Conservation (phyloP, 768 basidiomycete species). For the Serendipita vermifera region DNA sequence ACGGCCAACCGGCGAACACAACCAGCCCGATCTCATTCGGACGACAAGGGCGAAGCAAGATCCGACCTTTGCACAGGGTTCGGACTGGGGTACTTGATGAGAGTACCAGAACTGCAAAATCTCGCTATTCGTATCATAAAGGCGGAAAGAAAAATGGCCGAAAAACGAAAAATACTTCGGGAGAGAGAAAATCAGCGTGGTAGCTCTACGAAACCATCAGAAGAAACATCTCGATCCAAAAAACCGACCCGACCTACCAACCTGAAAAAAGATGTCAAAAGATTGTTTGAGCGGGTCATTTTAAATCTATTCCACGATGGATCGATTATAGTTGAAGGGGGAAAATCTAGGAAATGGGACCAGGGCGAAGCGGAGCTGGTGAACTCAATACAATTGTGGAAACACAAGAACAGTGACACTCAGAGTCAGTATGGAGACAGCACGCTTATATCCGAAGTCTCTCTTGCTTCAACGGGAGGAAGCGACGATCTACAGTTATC, state of each 20-base stretch:
- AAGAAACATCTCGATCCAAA: background rate
- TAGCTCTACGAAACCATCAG: background rate
- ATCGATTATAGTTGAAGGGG: background rate
- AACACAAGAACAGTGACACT: background rate
- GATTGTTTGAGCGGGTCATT: background rate
- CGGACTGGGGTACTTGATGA: background rate
- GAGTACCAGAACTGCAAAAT: background rate
- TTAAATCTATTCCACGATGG: background rate
- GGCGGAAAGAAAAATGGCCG: background rate
- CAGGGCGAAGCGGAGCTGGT: background rate
- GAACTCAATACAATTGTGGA: background rate
- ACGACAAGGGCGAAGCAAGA: no score
- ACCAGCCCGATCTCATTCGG: no score
- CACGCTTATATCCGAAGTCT: no score
- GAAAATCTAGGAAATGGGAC: background rate
- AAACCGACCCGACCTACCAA: background rate
- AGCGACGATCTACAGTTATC: no score
- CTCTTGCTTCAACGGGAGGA: no score
- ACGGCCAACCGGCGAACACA: no score
- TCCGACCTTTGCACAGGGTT: no score
- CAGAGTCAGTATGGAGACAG: no score
- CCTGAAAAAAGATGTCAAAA: background rate
- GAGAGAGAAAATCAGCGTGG: background rate
- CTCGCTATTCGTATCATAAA: background rate
- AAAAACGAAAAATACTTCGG: background rate